A percentile compares a stretch with the other conserved stretches of the same genome.
These are phyloP conservation scores for Dioscorea zingiberensis DNA, from an alignment of 106 monocot genomes.

Conservation along the genomic window DNA sequence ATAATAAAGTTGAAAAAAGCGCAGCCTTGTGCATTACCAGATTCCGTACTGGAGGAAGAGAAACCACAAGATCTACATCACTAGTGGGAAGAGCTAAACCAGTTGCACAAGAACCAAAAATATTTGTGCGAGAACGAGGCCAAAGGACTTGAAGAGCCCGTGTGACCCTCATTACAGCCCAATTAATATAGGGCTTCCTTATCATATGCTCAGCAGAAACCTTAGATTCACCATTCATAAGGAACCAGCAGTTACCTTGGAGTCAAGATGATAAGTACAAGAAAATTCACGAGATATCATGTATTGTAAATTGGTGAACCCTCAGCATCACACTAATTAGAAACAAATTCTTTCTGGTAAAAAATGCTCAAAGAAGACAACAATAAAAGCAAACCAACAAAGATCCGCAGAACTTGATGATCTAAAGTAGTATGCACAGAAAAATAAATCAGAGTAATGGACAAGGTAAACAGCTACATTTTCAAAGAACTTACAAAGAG, in stretches of 20 bases:
- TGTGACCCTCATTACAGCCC: conserved; percentile 90
- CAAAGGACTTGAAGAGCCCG: conserved; percentile 91
- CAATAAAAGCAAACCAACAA: too few relatives aligned
- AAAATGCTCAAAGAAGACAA: too few relatives aligned
- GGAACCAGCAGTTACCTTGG: conserved; percentile 15
- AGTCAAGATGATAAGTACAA: conserved; percentile 1
- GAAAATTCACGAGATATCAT: neutral
- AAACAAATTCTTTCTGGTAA: too few relatives aligned
- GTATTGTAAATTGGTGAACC: too few relatives aligned
- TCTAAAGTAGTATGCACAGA: too few relatives aligned
- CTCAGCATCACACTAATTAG: too few relatives aligned
- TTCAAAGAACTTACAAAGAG: too few relatives aligned
- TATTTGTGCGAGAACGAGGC: conserved; percentile 89
- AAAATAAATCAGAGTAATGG: too few relatives aligned
- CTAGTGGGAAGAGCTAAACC: conserved; percentile 96
- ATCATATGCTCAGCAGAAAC: conserved; percentile 78
- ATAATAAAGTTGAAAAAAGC: neutral
- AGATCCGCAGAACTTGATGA: too few relatives aligned
- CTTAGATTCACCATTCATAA: conserved; percentile 37
- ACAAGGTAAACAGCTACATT: too few relatives aligned
- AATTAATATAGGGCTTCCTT: conserved; percentile 81
- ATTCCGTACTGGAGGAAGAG: conserved; percentile 97
- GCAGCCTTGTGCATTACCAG: conserved; percentile 52
- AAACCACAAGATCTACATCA: conserved; percentile 98
- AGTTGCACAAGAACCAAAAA: conserved; percentile 96